Percentiles rank a stretch among this genome's conserved stretches.
Evolutionary conservation across 805 yeast genomes (phyloP).

Genomic region (Cyberlindnera misumaiensis): DNA sequence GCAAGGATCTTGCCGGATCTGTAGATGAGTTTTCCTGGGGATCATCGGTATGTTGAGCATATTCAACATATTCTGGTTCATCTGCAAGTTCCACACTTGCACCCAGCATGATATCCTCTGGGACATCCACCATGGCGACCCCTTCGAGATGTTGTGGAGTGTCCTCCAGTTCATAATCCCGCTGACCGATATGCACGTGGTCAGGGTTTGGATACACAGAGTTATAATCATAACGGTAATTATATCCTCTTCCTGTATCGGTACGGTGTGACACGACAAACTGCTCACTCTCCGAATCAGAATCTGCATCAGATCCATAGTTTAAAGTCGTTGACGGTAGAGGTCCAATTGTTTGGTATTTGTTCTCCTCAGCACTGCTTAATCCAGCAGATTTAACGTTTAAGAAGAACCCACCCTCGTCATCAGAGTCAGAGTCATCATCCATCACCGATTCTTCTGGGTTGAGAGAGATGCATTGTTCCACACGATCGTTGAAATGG

Average conservation of each 20-base stretch:
- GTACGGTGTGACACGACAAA: constrained; percentile 67
- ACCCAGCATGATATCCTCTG: constrained; percentile 24
- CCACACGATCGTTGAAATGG: constrained; percentile 90
- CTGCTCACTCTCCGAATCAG: constrained; percentile 36
- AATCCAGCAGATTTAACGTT: constrained; percentile 38
- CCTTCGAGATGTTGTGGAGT: constrained; percentile 22
- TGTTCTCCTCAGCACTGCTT: not conserved
- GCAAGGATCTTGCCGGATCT: not conserved
- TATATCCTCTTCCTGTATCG: constrained; percentile 65
- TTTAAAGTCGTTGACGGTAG: constrained; percentile 86
- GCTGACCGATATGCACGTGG: constrained; percentile 14
- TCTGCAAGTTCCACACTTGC: constrained; percentile 17
- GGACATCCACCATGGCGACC: constrained; percentile 23
- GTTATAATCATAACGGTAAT: constrained; percentile 74
- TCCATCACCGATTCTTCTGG: constrained; percentile 20
- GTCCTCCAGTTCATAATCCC: constrained; percentile 17
- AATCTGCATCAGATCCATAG: constrained; percentile 61
- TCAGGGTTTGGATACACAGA: constrained; percentile 54
- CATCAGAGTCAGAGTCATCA: constrained; percentile 39
- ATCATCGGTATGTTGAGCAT: too few species aligned
- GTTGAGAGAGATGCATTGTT: constrained; percentile 79
- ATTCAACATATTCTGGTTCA: constrained; percentile 6
- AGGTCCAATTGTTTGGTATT: constrained; percentile 47
- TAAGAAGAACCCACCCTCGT: constrained; percentile 64
- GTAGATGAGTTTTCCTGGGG: not conserved